Base-by-base conservation (phyloP, 768 basidiomycete genomes). In the Mycena rosella region DNA sequence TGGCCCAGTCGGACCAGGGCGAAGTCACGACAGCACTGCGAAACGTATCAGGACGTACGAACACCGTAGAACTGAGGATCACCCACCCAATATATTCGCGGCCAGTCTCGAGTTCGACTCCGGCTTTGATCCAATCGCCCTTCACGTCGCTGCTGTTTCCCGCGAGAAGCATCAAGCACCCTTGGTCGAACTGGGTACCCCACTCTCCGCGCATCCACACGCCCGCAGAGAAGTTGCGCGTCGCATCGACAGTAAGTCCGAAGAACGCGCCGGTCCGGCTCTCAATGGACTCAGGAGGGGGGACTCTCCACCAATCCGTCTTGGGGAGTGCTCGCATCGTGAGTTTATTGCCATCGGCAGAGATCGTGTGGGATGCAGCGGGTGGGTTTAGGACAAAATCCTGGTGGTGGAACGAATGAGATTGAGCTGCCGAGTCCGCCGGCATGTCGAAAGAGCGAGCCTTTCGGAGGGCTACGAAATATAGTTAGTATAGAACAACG, bases 1-100 rank as follows among this genome's bases (percentile, higher is more conserved):
- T 69, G 44, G 58, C 45, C 68, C 68, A 69, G 55, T 69, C 68
- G 1, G 68, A 69, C 68, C 68, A 69, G 4, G 68, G 63, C 8
- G 68, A 69, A 20, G 68, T 65, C 9, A 69, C 68, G 26, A 69
- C 68, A 10, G 36, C 68, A 0, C 68, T 69, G 18, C 0, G 20
- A 34, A 2, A 38, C 1, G 15, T 27, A 36, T 59, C 30, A 47
- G 61, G 9, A 5, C n/a, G 8, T 29, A 26, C 15, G 13, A 8
- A 1, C n/a, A 2, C 17, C n/a, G 27, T 32, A 4, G 8, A 42
- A 11, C 18, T 17, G 45, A 9, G 18, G 10, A n/a, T 7, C 20
- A 2, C 26, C n/a, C 14, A 64, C 68, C 63, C 63, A 15, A 57
- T 51, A 30, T 65, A 65, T 58, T 69, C 68, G n/a, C 30, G 17